Conservation (phyloP, 2,329 filamentous ascomycete genomes). For the Byssochlamys sp. region DNA sequence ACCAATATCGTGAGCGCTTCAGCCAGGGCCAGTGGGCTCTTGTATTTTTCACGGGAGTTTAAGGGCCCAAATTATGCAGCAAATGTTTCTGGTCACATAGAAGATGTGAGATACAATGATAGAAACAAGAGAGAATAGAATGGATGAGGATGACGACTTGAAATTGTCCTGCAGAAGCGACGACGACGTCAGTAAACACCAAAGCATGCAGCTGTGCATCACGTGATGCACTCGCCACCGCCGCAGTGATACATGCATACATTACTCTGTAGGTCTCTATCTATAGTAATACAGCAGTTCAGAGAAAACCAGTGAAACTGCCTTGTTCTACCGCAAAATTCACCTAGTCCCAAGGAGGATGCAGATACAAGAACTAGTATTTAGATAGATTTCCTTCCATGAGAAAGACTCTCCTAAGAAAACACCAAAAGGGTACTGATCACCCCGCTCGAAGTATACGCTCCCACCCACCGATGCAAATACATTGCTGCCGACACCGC, state of each 20-base stretch:
- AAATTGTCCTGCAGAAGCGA: background rate
- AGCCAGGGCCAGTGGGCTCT: background rate
- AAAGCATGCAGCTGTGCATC: background rate
- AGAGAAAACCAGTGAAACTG: background rate
- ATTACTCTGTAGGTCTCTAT: too few relatives aligned
- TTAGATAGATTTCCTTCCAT: background rate
- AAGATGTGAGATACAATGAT: background rate
- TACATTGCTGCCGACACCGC: background rate
- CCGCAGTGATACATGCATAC: background rate
- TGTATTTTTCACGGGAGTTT: background rate
- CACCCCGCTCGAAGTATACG: background rate
- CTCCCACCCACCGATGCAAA: background rate
- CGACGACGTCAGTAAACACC: conserved; percentile 1
- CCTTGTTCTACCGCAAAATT: background rate
- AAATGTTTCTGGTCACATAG: background rate
- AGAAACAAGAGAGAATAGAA: background rate
- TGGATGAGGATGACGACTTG: background rate
- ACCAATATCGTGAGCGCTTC: background rate
- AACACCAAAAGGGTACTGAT: background rate
- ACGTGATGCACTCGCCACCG: background rate
- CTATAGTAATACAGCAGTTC: too few relatives aligned
- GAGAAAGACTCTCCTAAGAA: background rate
- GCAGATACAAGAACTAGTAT: background rate
- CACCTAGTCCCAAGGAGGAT: background rate
- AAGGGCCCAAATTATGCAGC: background rate